Evolutionary conservation across 371 early-diverging fungal species (phyloP).

Genomic region (Batkoa obscura): DNA sequence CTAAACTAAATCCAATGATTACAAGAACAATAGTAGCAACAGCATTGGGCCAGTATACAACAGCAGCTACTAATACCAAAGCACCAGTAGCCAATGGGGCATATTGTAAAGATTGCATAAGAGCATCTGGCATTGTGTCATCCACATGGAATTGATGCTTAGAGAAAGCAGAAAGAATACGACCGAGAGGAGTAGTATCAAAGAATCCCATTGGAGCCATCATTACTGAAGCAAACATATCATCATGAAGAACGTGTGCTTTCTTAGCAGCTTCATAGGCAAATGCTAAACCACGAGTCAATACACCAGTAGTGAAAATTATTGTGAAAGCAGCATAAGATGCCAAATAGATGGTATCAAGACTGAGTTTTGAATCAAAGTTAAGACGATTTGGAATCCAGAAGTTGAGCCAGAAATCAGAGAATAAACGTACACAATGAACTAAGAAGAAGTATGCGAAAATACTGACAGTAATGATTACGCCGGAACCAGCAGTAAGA

Average conservation of each 20-base stretch:
- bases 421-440: conserved; percentile 20
- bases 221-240: conserved; percentile 20
- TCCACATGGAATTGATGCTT: conserved; percentile 50
- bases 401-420: conserved; percentile 26
- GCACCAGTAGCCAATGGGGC: conserved; percentile 34
- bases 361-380: not conserved
- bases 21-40: conserved; percentile 19
- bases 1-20: conserved; percentile 11
- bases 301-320: conserved; percentile 16
- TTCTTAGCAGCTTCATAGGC: conserved; percentile 14
- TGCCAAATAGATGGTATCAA: conserved; percentile 21
- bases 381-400: conserved; percentile 24
- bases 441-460: conserved; percentile 20
- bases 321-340: conserved; percentile 23
- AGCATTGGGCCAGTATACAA: conserved; percentile 33
- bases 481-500: conserved; percentile 15
- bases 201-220: conserved; percentile 59
- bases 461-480: conserved; percentile 15
- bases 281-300: conserved; percentile 18
- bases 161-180: conserved; percentile 50
- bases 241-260: conserved; percentile 20
- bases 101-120: conserved; percentile 20
- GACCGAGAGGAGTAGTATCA: conserved; percentile 54
- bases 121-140: conserved; percentile 27
- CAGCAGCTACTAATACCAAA: conserved; percentile 22